Conservation (phyloP, 768 basidiomycete genomes). For the Leccinum longicurvipes region DNA sequence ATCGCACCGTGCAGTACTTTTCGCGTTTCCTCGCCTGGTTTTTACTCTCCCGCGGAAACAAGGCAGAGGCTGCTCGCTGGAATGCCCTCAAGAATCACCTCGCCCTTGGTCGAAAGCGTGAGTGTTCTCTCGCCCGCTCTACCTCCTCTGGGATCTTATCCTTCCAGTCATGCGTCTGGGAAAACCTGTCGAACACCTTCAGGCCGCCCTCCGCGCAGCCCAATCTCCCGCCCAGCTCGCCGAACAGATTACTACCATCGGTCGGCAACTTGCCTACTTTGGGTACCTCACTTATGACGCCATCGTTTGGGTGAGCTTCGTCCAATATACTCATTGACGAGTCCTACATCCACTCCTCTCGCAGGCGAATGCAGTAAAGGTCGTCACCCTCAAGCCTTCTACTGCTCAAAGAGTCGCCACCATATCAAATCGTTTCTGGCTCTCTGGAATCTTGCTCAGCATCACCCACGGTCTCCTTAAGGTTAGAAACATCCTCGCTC, state of each 20-base stretch:
- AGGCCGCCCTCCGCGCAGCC: conserved; percentile 77
- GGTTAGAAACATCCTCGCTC: conserved; percentile 33
- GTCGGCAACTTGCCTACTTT: conserved; percentile 84
- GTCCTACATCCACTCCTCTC: background rate
- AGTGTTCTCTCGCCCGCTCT: background rate
- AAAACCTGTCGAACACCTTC: conserved; percentile 91
- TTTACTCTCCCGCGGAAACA: conserved; percentile 64
- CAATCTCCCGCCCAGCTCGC: conserved; percentile 50
- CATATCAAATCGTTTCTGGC: conserved; percentile 81
- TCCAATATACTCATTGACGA: background rate
- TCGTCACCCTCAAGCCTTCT: conserved; percentile 57
- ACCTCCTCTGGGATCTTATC: background rate
- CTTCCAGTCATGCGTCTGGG: conserved; percentile 82
- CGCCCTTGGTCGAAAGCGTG: conserved; percentile 82
- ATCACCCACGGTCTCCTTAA: conserved; percentile 68
- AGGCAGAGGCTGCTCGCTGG: conserved; percentile 71
- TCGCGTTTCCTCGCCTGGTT: conserved; percentile 88
- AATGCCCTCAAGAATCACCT: conserved; percentile 83
- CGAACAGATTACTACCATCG: conserved; percentile 78
- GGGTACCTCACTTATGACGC: conserved; percentile 83
- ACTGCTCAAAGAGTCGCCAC: conserved; percentile 58
- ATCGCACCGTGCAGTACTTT: conserved; percentile 89
- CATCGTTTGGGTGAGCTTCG: conserved; percentile 71
- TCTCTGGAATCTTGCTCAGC: conserved; percentile 81
- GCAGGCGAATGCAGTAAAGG: conserved; percentile 65